Conservation (phyloP, 192 early-diverging fungal genomes). For the Podila clonocystis region DNA sequence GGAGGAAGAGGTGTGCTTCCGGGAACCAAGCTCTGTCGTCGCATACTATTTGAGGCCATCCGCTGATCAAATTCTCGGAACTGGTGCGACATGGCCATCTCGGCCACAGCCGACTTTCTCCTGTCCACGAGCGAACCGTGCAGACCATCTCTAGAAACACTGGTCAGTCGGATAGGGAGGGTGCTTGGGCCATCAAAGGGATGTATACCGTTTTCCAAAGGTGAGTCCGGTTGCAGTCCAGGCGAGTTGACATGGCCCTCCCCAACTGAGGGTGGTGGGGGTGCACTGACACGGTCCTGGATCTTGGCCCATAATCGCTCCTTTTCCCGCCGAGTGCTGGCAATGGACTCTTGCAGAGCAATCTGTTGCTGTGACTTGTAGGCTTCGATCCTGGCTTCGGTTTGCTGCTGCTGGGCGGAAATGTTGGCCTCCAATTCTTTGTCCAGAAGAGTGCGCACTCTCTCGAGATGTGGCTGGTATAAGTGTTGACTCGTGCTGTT, state of each 20-base stretch:
- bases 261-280: slow-evolving; percentile 1
- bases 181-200: slow-evolving; percentile 32
- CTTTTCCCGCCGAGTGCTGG: slow-evolving; percentile 31
- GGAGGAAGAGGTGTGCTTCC: not conserved
- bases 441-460: slow-evolving; percentile 29
- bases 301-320: slow-evolving; percentile 33
- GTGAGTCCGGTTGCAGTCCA: slow-evolving; percentile 6
- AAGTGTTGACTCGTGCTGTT: slow-evolving; percentile 5
- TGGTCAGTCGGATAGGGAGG: slow-evolving; percentile 37
- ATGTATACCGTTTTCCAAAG: slow-evolving; percentile 8
- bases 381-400: slow-evolving; percentile 45
- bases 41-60: slow-evolving; percentile 29
- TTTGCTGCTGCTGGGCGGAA: slow-evolving; percentile 29
- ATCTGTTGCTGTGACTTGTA: slow-evolving; percentile 47
- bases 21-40: slow-evolving; percentile 37
- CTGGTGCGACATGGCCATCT: slow-evolving; percentile 38
- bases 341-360: slow-evolving; percentile 30
- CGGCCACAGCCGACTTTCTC: slow-evolving; percentile 22
- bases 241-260: not conserved
- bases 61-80: slow-evolving; percentile 46
- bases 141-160: slow-evolving; percentile 18
- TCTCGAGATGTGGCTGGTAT: slow-evolving; percentile 38
- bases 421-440: slow-evolving; percentile 42
- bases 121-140: slow-evolving; percentile 28
- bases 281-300: slow-evolving; percentile 17